Percentiles rank a stretch among this genome's conserved stretches.
Evolutionary conservation across 2,329 filamentous ascomycete species (phyloP).

Genomic region (Didymella sp.): DNA sequence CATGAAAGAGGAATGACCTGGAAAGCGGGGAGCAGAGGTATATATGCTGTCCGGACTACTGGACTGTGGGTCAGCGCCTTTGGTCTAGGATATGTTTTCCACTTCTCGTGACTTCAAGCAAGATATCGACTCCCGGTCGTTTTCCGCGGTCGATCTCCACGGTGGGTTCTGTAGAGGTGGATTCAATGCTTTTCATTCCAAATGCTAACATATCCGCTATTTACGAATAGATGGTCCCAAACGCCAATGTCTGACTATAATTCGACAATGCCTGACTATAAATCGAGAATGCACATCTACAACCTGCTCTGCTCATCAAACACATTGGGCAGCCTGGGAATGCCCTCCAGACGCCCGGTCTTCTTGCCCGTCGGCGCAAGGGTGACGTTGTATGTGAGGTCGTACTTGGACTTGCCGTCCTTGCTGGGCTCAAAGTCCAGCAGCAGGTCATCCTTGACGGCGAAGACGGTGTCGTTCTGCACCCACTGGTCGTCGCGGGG

Average conservation of each 20-base stretch:
- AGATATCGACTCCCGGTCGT: neutral
- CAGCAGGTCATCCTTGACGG: constrained; percentile 67
- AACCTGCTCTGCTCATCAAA: constrained; percentile 35
- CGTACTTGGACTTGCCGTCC: constrained; percentile 62
- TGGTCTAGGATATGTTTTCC: constrained; percentile 14
- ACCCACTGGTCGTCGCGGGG: constrained; percentile 65
- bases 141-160: neutral
- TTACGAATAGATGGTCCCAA: constrained; percentile 21
- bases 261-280: no score
- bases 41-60: constrained; percentile 4
- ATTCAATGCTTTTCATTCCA: neutral
- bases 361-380: constrained; percentile 55
- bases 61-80: constrained; percentile 8
- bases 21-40: neutral
- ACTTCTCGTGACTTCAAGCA: neutral
- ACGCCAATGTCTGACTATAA: no score
- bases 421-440: constrained; percentile 63
- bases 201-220: constrained; percentile 22
- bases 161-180: neutral
- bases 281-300: no score
- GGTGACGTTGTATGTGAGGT: constrained; percentile 68
- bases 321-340: constrained; percentile 40
- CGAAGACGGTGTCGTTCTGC: constrained; percentile 66
- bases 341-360: constrained; percentile 41
- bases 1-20: neutral